Conservation (phyloP, 2,329 filamentous ascomycete species). For the Colletotrichum theobromicola region DNA sequence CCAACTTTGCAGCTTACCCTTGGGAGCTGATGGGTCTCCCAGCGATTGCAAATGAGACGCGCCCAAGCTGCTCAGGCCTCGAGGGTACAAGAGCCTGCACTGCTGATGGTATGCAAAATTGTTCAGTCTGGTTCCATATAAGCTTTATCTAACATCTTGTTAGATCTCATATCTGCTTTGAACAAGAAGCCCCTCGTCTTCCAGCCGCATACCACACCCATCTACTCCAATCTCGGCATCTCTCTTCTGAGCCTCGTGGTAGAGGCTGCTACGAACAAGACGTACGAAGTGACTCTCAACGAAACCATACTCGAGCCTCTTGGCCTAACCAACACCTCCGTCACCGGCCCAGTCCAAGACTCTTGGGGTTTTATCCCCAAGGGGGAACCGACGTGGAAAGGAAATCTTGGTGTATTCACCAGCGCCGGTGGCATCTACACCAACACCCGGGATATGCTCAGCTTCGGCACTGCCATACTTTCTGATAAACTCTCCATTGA, state of each 20-base stretch:
- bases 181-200: constrained; percentile 21
- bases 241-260: constrained; percentile 25
- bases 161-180: constrained; percentile 24
- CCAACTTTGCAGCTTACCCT: neutral
- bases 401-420: constrained; percentile 37
- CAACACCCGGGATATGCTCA: constrained; percentile 44
- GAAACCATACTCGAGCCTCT: constrained; percentile 45
- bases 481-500: constrained; percentile 41
- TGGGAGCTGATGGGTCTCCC: constrained; percentile 14
- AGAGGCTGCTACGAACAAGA: constrained; percentile 24
- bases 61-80: constrained; percentile 20
- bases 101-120: neutral
- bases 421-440: constrained; percentile 50
- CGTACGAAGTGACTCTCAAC: constrained; percentile 32
- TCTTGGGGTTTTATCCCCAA: constrained; percentile 38
- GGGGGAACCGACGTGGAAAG: constrained; percentile 39
- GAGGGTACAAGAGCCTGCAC: constrained; percentile 11
- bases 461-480: constrained; percentile 46
- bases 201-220: constrained; percentile 19
- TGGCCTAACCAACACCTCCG: constrained; percentile 45
- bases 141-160: neutral
- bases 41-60: neutral
- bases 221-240: constrained; percentile 28
- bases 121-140: neutral
- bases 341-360: constrained; percentile 33